These are phyloP conservation scores for Rhynchosporium graminicola DNA, from an alignment of 2,329 filamentous ascomycete species.

Conservation along the genomic window DNA sequence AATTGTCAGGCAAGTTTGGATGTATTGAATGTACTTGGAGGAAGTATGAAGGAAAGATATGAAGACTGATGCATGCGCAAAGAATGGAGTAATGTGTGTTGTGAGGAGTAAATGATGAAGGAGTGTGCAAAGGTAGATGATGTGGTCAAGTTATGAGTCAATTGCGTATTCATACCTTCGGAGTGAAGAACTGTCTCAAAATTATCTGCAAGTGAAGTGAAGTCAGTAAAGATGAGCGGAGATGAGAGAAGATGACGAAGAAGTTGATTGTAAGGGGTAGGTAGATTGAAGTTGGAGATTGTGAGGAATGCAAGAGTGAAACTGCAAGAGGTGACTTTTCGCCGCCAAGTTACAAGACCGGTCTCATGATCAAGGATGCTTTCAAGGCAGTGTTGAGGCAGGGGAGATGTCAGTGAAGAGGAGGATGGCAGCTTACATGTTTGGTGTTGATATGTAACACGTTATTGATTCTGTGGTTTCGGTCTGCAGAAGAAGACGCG, in stretches of 20 bases:
- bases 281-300: neutral
- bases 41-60: no score
- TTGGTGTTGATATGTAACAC: constrained; percentile 7
- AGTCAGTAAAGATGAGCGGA: neutral
- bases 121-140: neutral
- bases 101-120: no score
- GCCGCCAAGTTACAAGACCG: neutral
- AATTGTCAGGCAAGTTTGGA: neutral
- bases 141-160: neutral
- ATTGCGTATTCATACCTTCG: neutral
- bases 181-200: constrained; percentile 3
- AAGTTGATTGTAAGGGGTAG: neutral
- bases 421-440: neutral
- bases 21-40: neutral
- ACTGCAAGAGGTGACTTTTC: neutral
- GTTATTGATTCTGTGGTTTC: neutral
- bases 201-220: neutral
- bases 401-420: no score
- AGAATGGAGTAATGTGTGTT: no score
- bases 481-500: neutral
- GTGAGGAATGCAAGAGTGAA: neutral
- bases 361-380: neutral
- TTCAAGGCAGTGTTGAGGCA: neutral
- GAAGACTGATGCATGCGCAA: no score
- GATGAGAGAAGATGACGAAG: neutral